Conservation (phyloP, 108 stramenopile genomes). For the Nitzschia sp. region DNA sequence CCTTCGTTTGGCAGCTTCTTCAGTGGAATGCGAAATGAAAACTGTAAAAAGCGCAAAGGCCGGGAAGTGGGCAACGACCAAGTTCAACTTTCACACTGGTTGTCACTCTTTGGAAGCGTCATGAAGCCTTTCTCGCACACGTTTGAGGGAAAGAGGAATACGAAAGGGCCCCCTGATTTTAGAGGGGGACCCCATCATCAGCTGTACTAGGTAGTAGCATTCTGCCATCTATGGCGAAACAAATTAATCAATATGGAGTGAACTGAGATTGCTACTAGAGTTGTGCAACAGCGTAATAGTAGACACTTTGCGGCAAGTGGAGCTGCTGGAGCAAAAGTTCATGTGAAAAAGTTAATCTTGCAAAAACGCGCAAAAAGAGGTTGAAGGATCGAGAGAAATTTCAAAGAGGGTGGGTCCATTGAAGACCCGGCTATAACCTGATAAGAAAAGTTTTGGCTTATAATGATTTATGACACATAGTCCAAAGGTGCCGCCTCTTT, state of each 20-base stretch:
- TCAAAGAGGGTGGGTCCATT: slow-evolving; percentile 32
- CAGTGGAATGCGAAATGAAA: not conserved
- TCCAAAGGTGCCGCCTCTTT: not conserved
- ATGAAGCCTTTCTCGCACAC: not conserved
- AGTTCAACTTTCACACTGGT: not conserved
- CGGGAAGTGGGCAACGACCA: not conserved
- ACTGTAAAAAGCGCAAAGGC: not conserved
- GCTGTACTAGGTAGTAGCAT: too few relatives aligned
- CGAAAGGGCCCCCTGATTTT: too few relatives aligned
- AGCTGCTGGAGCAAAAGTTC: too few relatives aligned
- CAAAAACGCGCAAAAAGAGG: slow-evolving; percentile 1
- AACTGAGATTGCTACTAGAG: too few relatives aligned
- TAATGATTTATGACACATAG: not conserved
- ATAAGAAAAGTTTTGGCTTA: not conserved
- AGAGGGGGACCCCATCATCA: too few relatives aligned
- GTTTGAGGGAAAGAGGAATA: too few relatives aligned
- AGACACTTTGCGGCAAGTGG: too few relatives aligned
- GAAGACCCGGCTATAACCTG: slow-evolving; percentile 18
- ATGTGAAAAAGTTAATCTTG: too few relatives aligned
- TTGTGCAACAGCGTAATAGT: too few relatives aligned
- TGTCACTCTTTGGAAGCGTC: not conserved
- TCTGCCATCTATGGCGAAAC: too few relatives aligned
- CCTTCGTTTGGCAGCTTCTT: not conserved
- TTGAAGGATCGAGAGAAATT: slow-evolving; percentile 39
- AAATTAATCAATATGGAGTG: too few relatives aligned